Conservation (phyloP, 192 early-diverging fungal species). For the Coemansia sp. region DNA sequence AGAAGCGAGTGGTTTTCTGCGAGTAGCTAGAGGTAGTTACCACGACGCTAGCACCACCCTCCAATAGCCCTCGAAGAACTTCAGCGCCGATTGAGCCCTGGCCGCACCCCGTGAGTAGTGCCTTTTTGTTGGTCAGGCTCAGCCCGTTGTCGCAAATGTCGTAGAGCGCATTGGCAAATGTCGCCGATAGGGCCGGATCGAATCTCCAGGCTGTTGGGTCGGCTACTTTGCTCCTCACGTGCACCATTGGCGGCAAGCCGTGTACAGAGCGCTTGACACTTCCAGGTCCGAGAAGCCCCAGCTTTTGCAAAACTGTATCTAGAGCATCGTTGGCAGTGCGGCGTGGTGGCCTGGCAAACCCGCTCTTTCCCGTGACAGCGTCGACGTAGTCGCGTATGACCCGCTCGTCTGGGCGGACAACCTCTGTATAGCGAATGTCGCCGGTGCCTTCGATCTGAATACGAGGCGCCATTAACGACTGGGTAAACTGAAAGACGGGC, state of each 20-base stretch:
- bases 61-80: constrained; percentile 78
- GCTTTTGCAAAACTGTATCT: constrained; percentile 25
- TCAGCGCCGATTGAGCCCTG: constrained; percentile 89
- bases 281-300: constrained; percentile 15
- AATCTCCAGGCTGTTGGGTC: constrained; percentile 50
- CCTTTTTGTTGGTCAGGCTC: constrained; percentile 75
- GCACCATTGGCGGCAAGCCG: constrained; percentile 60
- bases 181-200: constrained; percentile 7
- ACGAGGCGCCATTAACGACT: constrained; percentile 66
- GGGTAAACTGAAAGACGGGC: constrained; percentile 71
- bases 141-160: constrained; percentile 65
- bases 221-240: constrained; percentile 20
- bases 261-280: not conserved
- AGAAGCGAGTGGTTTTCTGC: constrained; percentile 70
- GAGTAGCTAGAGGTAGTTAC: constrained; percentile 88
- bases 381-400: constrained; percentile 93
- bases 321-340: constrained; percentile 38
- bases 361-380: constrained; percentile 75
- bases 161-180: constrained; percentile 58
- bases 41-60: constrained; percentile 63
- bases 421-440: constrained; percentile 76
- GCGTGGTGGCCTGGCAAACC: constrained; percentile 71
- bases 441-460: constrained; percentile 75
- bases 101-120: constrained; percentile 90
- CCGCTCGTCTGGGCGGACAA: constrained; percentile 72